A percentile compares a stretch with the other conserved stretches of the same genome.
These are phyloP conservation scores for Mrakia blollopis DNA, from an alignment of 768 basidiomycete species.

Conservation along the genomic window DNA sequence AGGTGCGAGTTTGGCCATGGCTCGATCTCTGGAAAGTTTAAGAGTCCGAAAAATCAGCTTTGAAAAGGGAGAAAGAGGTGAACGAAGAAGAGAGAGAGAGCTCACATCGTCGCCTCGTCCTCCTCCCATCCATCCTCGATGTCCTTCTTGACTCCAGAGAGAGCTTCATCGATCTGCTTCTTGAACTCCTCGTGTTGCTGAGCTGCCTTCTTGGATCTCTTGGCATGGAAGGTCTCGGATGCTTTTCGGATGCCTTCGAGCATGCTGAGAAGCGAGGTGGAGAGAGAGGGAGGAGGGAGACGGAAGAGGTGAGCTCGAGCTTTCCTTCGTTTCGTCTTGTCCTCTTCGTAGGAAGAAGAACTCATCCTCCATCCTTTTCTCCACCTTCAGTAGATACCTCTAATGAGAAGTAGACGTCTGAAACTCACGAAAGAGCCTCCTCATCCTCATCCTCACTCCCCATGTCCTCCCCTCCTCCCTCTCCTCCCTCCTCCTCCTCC, in stretches of 20 bases:
- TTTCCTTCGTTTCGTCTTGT: too few species aligned
- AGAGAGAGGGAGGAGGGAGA: neutral
- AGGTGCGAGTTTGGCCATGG: neutral
- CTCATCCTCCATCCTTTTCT: too few species aligned
- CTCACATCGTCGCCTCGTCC: constrained; percentile 10
- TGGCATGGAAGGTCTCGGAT: constrained; percentile 1
- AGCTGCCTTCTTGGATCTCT: neutral
- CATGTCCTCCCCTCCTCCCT: neutral
- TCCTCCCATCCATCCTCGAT: neutral
- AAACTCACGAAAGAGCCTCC: too few species aligned
- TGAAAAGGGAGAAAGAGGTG: neutral
- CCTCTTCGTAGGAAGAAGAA: too few species aligned
- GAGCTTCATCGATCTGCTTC: neutral
- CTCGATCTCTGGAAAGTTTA: neutral
- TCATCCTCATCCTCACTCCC: constrained; percentile 1
- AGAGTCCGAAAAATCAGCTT: neutral
- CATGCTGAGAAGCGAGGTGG: neutral
- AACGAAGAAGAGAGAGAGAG: neutral
- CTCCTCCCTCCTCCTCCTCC: neutral
- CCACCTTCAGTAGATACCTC: too few species aligned
- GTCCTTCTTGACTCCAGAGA: neutral
- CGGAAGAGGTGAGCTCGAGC: neutral
- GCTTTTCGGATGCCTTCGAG: neutral
- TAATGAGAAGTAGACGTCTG: too few species aligned
- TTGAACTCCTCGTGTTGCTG: constrained; percentile 14